A percentile compares a stretch with the other conserved stretches of the same genome.
phyloP scores from a whole-genome alignment of 768 basidiomycete species.

The Tephrocybe sp. region DNA sequence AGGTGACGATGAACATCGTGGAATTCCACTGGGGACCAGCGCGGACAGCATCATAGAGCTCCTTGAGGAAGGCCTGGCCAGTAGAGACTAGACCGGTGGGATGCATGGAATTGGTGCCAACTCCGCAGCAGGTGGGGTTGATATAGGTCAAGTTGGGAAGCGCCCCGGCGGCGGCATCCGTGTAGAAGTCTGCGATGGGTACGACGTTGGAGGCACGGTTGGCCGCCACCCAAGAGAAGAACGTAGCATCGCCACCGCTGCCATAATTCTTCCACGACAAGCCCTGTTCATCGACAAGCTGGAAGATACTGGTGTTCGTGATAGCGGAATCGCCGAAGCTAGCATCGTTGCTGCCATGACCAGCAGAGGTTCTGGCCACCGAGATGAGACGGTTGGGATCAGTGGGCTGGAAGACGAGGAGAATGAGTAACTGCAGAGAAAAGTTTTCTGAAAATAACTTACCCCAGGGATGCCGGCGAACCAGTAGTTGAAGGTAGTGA shows the following conservation, averaged over 20 bases:
- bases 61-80: slow-evolving; percentile 29
- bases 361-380: slow-evolving; percentile 28
- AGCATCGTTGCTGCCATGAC: slow-evolving; percentile 28
- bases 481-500: slow-evolving; percentile 30
- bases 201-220: slow-evolving; percentile 20
- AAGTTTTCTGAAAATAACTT: background rate
- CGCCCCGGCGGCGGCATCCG: slow-evolving; percentile 22
- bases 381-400: slow-evolving; percentile 30
- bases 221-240: slow-evolving; percentile 21
- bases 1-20: slow-evolving; percentile 30
- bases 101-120: slow-evolving; percentile 22
- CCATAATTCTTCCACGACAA: slow-evolving; percentile 28
- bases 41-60: slow-evolving; percentile 31
- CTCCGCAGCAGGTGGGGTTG: slow-evolving; percentile 26
- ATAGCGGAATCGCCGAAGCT: slow-evolving; percentile 18
- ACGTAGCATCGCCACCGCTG: slow-evolving; percentile 20
- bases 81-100: slow-evolving; percentile 23
- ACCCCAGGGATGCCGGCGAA: slow-evolving; percentile 28
- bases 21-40: slow-evolving; percentile 27
- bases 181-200: slow-evolving; percentile 28
- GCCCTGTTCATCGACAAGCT: slow-evolving; percentile 21
- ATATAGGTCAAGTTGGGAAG: slow-evolving; percentile 30
- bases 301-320: slow-evolving; percentile 25
- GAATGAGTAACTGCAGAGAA: background rate
- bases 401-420: slow-evolving; percentile 21